Evolutionary conservation across 2,329 filamentous ascomycete genomes (phyloP).

Genomic region (Hortaea werneckii): DNA sequence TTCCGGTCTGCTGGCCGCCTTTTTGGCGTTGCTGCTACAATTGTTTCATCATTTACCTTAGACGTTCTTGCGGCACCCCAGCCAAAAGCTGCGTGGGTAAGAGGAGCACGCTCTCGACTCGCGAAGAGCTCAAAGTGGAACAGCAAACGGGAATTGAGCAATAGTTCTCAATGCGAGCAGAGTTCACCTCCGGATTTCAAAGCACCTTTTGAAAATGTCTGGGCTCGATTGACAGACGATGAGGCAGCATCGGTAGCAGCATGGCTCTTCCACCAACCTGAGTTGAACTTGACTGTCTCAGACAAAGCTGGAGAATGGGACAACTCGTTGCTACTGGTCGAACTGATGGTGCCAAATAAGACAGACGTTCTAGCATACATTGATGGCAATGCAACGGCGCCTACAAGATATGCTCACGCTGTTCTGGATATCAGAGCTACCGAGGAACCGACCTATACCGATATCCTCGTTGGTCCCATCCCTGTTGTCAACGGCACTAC

Average conservation of each 20-base stretch:
- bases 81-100: slow-evolving; percentile 14
- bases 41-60: neutral
- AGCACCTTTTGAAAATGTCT: slow-evolving; percentile 35
- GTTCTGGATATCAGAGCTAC: slow-evolving; percentile 32
- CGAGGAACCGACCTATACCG: slow-evolving; percentile 26
- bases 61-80: slow-evolving; percentile 4
- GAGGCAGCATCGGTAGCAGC: slow-evolving; percentile 31
- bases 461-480: slow-evolving; percentile 42
- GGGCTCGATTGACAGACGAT: slow-evolving; percentile 28
- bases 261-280: slow-evolving; percentile 32
- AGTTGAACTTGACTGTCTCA: slow-evolving; percentile 28
- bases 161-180: slow-evolving; percentile 8
- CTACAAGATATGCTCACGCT: slow-evolving; percentile 36
- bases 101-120: slow-evolving; percentile 10
- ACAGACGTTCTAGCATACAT: slow-evolving; percentile 38
- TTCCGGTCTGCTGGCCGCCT: neutral
- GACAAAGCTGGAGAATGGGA: slow-evolving; percentile 17
- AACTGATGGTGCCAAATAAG: slow-evolving; percentile 39
- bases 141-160: slow-evolving; percentile 7
- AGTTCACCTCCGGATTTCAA: slow-evolving; percentile 4
- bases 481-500: slow-evolving; percentile 33
- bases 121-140: slow-evolving; percentile 7
- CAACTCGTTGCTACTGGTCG: slow-evolving; percentile 20
- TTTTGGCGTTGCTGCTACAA: neutral
- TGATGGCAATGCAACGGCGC: slow-evolving; percentile 28